Conservation (phyloP, 306 rosid genomes). For the Vigna radiata region DNA sequence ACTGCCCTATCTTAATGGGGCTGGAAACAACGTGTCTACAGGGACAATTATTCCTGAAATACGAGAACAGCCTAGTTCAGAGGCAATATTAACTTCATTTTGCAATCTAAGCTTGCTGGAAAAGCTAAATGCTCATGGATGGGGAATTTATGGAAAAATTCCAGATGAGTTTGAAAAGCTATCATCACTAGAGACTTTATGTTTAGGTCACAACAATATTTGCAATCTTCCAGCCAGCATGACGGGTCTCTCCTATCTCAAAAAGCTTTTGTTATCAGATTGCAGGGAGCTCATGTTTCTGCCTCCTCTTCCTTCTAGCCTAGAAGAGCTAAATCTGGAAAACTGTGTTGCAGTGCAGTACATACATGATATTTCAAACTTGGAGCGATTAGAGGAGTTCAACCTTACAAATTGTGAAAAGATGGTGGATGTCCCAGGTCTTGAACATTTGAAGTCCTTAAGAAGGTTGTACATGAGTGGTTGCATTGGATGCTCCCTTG, state of each 20-base stretch:
- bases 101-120: constrained; percentile 49
- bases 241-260: constrained; percentile 53
- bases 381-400: constrained; percentile 47
- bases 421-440: constrained; percentile 62
- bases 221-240: constrained; percentile 64
- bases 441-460: constrained; percentile 62
- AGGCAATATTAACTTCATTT: constrained; percentile 49
- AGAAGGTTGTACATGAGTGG: constrained; percentile 57
- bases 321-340: constrained; percentile 48
- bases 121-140: constrained; percentile 50
- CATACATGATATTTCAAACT: constrained; percentile 58
- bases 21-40: not conserved
- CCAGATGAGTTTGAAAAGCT: constrained; percentile 64
- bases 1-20: constrained; percentile 27
- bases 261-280: constrained; percentile 45
- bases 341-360: constrained; percentile 53
- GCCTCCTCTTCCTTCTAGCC: constrained; percentile 70
- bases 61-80: constrained; percentile 38
- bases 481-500: constrained; percentile 52
- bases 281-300: constrained; percentile 55
- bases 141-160: constrained; percentile 58
- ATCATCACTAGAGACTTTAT: constrained; percentile 48
- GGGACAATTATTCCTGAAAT: constrained; percentile 6
- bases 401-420: constrained; percentile 60
- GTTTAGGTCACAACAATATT: constrained; percentile 50